A percentile compares a stretch with the other conserved stretches of the same genome.
These are phyloP conservation scores for Chenopodium album DNA, from an alignment of 148 eudicot species.

Conservation along the genomic window DNA sequence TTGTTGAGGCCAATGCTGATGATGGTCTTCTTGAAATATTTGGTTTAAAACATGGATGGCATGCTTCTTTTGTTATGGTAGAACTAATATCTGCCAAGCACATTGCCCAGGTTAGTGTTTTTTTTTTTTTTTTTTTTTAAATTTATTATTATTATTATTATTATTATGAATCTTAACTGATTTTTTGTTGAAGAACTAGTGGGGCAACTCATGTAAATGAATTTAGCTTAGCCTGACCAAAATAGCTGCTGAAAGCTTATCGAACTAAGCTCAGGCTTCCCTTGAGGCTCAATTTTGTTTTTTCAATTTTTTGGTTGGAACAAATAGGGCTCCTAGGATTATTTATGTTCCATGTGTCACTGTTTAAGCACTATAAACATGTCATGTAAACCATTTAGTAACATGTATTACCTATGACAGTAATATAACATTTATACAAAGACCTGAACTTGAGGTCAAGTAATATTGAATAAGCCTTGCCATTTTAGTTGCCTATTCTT, in stretches of 20 bases:
- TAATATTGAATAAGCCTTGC: too few species aligned
- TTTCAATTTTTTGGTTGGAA: neutral
- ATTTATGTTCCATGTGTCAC: too few species aligned
- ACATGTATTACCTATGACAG: too few species aligned
- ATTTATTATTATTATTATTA: too few species aligned
- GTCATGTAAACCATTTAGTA: too few species aligned
- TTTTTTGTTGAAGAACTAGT: neutral
- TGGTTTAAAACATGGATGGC: slow-evolving; percentile 97
- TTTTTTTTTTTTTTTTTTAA: neutral
- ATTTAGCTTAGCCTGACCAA: neutral
- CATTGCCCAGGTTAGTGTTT: slow-evolving; percentile 71
- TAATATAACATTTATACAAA: too few species aligned
- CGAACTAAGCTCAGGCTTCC: neutral
- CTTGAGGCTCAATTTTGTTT: neutral
- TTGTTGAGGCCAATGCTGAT: slow-evolving; percentile 87
- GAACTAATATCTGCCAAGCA: slow-evolving; percentile 95
- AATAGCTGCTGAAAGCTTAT: neutral
- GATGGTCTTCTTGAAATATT: slow-evolving; percentile 87
- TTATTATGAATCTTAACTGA: neutral
- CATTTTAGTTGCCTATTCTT: too few species aligned
- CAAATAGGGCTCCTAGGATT: too few species aligned
- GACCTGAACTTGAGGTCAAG: too few species aligned
- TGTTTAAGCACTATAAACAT: too few species aligned
- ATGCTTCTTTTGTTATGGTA: slow-evolving; percentile 92
- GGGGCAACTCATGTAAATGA: neutral